These are phyloP conservation scores for Boletus vermiculosoides DNA, from an alignment of 768 basidiomycete species.

Conservation along the genomic window DNA sequence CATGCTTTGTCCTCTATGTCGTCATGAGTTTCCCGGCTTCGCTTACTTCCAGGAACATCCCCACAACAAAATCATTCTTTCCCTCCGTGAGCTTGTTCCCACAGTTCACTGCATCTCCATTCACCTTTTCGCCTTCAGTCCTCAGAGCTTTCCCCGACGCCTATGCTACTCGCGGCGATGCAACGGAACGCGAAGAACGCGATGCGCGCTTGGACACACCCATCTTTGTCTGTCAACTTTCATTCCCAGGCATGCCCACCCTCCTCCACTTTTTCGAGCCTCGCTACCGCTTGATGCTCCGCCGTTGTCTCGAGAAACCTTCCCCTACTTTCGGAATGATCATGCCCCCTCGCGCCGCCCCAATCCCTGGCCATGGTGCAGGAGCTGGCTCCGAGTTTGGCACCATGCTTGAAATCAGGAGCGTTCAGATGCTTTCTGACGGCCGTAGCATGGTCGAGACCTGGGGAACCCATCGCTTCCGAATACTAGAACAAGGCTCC, in stretches of 20 bases:
- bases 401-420: conserved; percentile 88
- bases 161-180: conserved; percentile 61
- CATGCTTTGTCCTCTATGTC: conserved; percentile 80
- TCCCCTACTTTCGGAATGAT: conserved; percentile 92
- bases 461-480: conserved; percentile 70
- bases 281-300: conserved; percentile 92
- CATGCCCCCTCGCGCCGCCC: conserved; percentile 55
- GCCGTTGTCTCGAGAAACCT: conserved; percentile 81
- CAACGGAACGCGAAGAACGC: conserved; percentile 74
- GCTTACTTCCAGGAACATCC: conserved; percentile 81
- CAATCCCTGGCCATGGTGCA: conserved; percentile 20
- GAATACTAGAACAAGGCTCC: conserved; percentile 77
- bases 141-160: conserved; percentile 64
- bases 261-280: conserved; percentile 94
- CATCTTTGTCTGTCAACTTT: conserved; percentile 86
- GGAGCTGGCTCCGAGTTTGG: conserved; percentile 58
- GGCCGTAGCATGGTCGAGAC: conserved; percentile 87
- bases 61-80: conserved; percentile 65
- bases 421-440: conserved; percentile 84
- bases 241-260: conserved; percentile 90
- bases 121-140: conserved; percentile 40
- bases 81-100: conserved; percentile 52
- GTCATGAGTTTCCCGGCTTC: conserved; percentile 71
- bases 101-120: conserved; percentile 8
- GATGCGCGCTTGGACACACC: conserved; percentile 82